Evolutionary conservation across 2,329 filamentous ascomycete genomes (phyloP), one percentile per base, ranked within the genome.

Genomic region (Magnaporthales sp.): DNA sequence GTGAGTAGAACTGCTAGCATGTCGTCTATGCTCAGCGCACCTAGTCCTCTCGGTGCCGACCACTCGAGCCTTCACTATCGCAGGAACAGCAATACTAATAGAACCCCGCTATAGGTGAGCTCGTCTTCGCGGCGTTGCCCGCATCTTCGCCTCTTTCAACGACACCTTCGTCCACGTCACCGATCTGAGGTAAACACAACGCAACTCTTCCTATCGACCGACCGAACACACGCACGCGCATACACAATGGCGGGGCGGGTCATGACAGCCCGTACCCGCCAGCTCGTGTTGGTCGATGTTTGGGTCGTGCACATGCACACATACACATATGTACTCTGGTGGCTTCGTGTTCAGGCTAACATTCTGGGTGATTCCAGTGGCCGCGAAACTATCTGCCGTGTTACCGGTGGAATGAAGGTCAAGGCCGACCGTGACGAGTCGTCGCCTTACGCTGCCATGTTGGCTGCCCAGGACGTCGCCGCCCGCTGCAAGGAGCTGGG

Each of bases 361-460:
- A 78, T 80, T 78, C 80, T 86, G 84, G 84, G 83, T 88, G 84
- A 87, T 88, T 86, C 81, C 86, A 96, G 92, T 85, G 95, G 95
- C 85, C 95, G 95, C 84, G 95, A 99, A 91, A 99, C 96, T 85
- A 97, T 99, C 86, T 92, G 89, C 89, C 93, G 95, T 92, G 94
- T 99, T 75, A 99, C 96, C 77, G 95, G 96, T 86, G 96, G 96
- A 80, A 99, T 99, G 95, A 99, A 99, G 89, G 95, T 99, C 89
- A 99, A 99, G 91, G 93, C 93, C 83, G 93, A 99, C 80, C 94
- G 95, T 88, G 95, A 99, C 86, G 95, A 99, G 88, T 98, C 94
- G 78, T 98, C 95, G 75, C 95, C 95, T 77, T 99, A 99, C 88
- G 95, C 95, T 78, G 95, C 95, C 84, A 99, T 99, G 95, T 93